Evolutionary conservation across 345 rosid genomes (phyloP).

Genomic region (Clarkia xantiana): DNA sequence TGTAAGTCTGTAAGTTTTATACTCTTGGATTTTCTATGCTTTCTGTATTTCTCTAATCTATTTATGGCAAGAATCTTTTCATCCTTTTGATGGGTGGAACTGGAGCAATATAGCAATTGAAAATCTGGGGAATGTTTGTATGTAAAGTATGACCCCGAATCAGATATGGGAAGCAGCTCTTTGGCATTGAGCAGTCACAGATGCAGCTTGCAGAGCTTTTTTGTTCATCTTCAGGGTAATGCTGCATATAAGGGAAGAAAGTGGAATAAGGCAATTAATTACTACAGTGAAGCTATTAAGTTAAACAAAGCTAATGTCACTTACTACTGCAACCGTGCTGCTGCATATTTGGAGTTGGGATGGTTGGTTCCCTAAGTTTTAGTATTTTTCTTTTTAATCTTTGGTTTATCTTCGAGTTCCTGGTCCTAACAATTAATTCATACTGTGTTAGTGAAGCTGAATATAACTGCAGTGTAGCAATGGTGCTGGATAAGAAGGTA

Average conservation of each 20-base stretch:
- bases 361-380: conserved; percentile 25
- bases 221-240: conserved; percentile 56
- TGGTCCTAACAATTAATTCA: conserved; percentile 2
- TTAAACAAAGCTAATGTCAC: conserved; percentile 58
- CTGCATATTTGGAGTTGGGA: conserved; percentile 71
- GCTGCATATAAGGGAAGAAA: conserved; percentile 69
- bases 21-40: no score
- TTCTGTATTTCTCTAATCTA: no score
- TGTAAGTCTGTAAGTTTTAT: no score
- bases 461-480: conserved; percentile 65
- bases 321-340: conserved; percentile 70
- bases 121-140: no score
- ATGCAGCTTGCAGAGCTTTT: no score
- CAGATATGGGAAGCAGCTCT: no score
- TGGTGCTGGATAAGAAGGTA: conserved; percentile 81
- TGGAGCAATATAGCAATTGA: no score
- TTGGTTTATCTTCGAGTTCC: neutral
- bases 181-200: no score
- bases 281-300: conserved; percentile 77
- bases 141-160: no score
- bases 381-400: neutral
- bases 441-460: conserved; percentile 85
- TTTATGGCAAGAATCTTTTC: no score
- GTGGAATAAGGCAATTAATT: conserved; percentile 77
- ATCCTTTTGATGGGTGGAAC: no score